Conservation (phyloP, 345 rosid species). For the Boechera divaricarpa region DNA sequence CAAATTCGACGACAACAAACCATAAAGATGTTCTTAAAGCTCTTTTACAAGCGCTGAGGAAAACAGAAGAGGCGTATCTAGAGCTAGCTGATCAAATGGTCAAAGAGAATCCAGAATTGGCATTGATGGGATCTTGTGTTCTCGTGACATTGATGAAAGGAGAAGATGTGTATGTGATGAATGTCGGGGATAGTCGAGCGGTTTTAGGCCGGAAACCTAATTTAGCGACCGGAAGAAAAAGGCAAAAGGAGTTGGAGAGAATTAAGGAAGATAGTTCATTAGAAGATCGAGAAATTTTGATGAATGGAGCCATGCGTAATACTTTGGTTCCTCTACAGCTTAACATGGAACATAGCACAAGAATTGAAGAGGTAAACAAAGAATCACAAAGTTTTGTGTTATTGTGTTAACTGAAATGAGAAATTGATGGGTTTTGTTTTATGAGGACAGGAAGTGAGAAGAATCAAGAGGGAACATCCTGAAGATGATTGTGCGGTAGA, state of each 20-base stretch:
- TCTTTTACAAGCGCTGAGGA: conserved; percentile 66
- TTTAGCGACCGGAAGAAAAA: conserved; percentile 48
- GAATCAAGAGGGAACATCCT: conserved; percentile 82
- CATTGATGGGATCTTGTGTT: conserved; percentile 97
- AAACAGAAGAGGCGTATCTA: conserved; percentile 78
- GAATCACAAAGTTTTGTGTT: background rate
- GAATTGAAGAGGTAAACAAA: conserved; percentile 69
- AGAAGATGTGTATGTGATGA: conserved; percentile 91
- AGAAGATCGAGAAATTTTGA: conserved; percentile 44
- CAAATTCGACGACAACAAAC: conserved; percentile 40
- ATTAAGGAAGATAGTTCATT: conserved; percentile 40
- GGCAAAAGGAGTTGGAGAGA: conserved; percentile 54
- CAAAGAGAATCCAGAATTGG: conserved; percentile 78
- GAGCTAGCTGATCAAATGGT: conserved; percentile 69
- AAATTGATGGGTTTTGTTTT: background rate
- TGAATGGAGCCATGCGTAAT: conserved; percentile 35
- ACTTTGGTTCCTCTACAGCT: conserved; percentile 69
- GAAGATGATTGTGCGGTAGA: conserved; percentile 72
- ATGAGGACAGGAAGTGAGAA: conserved; percentile 68
- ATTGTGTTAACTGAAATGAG: background rate
- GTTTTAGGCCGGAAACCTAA: conserved; percentile 65
- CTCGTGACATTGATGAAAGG: conserved; percentile 90
- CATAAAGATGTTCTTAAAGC: conserved; percentile 73
- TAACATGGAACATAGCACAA: conserved; percentile 86
- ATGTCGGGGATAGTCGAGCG: conserved; percentile 92